Evolutionary conservation across 1,139 yeast genomes (phyloP).

Genomic region (Yamadazyma atmosphaerica): DNA sequence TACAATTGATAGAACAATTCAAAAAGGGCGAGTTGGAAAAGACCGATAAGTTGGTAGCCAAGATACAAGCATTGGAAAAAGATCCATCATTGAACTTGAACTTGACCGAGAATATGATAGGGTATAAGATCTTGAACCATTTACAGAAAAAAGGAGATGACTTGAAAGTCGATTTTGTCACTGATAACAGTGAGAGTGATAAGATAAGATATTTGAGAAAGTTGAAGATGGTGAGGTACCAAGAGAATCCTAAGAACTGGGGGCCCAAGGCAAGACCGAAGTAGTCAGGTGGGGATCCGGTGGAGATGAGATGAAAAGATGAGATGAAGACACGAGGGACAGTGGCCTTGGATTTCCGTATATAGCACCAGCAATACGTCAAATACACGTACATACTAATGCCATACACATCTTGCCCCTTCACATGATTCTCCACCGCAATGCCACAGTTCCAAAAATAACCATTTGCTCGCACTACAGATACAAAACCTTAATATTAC

Average conservation of each 20-base stretch:
- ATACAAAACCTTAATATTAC: neutral
- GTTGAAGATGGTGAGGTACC: constrained; percentile 81
- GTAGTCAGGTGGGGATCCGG: neutral
- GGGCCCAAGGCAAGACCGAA: constrained; percentile 85
- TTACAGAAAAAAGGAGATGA: too few species aligned
- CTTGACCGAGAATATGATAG: constrained; percentile 49
- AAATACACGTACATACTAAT: too few species aligned
- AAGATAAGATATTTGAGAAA: constrained; percentile 62
- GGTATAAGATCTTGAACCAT: constrained; percentile 57
- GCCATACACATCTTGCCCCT: too few species aligned
- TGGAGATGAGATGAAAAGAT: too few species aligned
- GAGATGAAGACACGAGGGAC: too few species aligned
- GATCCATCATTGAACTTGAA: constrained; percentile 35
- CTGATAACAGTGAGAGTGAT: constrained; percentile 54
- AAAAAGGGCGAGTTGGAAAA: constrained; percentile 13
- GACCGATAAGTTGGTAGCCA: constrained; percentile 34
- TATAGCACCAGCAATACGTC: too few species aligned
- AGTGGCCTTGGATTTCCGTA: too few species aligned
- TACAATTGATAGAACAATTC: constrained; percentile 30
- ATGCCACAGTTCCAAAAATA: too few species aligned
- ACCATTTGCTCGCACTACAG: too few species aligned
- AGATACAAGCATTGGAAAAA: constrained; percentile 24
- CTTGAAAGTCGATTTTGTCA: constrained; percentile 46
- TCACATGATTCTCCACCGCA: too few species aligned
- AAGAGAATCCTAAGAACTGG: constrained; percentile 94